Evolutionary conservation across 441 rosid genomes (phyloP), one percentile per base, ranked within the genome.

Genomic region (Syzygium syzygioides): DNA sequence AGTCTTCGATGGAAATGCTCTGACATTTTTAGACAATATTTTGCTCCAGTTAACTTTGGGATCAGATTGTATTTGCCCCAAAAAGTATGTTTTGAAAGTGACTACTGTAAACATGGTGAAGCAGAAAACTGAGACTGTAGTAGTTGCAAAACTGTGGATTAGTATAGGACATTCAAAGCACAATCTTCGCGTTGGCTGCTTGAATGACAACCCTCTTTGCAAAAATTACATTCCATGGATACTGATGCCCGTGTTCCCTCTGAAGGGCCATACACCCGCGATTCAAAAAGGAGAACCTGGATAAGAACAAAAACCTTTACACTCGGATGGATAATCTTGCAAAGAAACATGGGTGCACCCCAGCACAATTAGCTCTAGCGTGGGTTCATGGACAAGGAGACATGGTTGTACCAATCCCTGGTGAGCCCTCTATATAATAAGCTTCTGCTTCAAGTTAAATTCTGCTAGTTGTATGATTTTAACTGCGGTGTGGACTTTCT

Each of bases 391-490:
- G 89, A 34, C 94, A 93, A 89, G 94, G 93, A 30, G 92, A 92
- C 50, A 93, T 88, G 83, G 92, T 93, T 84, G 93, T 92, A 30
- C 94, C 96, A 26, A 93, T 94, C 87, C 95, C 94, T 7, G 95
- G 95, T 94, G 59, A 90, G 91, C 86, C 60, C 59, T 53, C n/a
- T 85, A 52, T 85, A 23, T 10, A 45, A 85, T 85, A n/a, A 55
- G 17, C 86, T 34, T 30, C 86, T 55, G 86, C 60, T 85, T 55
- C 59, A 53, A 52, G 60, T 85, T 52, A 84, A 85, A 85, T 60
- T 52, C 37, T 53, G 55, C 86, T 15, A 48, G 55, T 15, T 80
- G 32, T 45, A 80, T 41, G 85, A 80, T 80, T 80, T 19, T 80
- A 12, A 64, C 41, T 64, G 76, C 23, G 17, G 76, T 30, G 76